A percentile compares a stretch with the other conserved stretches of the same genome.
These are phyloP conservation scores for Stephanodiscus minutulus DNA, from an alignment of 108 stramenopile genomes.

Conservation along the genomic window DNA sequence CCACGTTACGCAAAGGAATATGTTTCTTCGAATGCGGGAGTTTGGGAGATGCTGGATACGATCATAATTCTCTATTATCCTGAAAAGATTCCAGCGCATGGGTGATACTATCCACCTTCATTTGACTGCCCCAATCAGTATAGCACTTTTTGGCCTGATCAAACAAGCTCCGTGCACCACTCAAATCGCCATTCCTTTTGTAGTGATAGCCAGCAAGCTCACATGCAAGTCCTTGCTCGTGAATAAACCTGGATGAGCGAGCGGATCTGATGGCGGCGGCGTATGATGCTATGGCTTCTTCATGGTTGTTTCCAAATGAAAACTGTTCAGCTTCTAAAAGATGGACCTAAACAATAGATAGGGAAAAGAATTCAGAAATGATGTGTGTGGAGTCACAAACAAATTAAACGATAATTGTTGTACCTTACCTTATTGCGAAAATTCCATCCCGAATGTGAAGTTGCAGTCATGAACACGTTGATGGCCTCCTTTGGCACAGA, in stretches of 20 bases:
- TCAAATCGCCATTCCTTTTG: slow-evolving; percentile 9
- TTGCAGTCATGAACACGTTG: not conserved
- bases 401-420: not conserved
- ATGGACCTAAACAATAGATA: slow-evolving; percentile 5
- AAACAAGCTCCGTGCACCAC: slow-evolving; percentile 8
- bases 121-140: slow-evolving; percentile 25
- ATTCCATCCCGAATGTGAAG: slow-evolving; percentile 7
- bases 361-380: not conserved
- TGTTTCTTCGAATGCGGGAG: too few species aligned
- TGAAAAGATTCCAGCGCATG: not conserved
- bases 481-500: not conserved
- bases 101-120: slow-evolving; percentile 9
- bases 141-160: slow-evolving; percentile 27
- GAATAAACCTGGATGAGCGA: slow-evolving; percentile 16
- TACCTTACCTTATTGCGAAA: slow-evolving; percentile 11
- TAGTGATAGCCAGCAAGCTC: slow-evolving; percentile 33
- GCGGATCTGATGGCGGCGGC: slow-evolving; percentile 15
- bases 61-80: not conserved
- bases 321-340: slow-evolving; percentile 22
- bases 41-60: too few species aligned
- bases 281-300: slow-evolving; percentile 15
- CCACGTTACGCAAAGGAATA: too few species aligned
- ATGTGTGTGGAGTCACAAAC: too few species aligned
- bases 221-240: slow-evolving; percentile 43
- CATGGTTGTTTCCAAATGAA: slow-evolving; percentile 8